Evolutionary conservation across 495 filamentous ascomycete species (phyloP), one percentile per base, ranked within the genome.

Genomic region (Trichocladium uniseriatum): DNA sequence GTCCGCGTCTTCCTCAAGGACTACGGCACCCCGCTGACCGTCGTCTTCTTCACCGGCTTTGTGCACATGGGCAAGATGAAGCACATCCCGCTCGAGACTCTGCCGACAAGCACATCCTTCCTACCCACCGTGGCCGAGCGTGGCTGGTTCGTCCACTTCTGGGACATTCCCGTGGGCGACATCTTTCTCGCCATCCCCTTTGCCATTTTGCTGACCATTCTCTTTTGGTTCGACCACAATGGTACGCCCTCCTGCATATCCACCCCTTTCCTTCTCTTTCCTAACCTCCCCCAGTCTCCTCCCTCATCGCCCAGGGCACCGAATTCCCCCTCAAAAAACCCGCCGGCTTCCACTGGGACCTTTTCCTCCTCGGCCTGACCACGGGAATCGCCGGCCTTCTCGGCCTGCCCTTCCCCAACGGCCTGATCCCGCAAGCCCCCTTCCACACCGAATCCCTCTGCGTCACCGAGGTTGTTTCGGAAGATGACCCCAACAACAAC

Each of bases 181-280:
- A 75, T 96, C 11, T 95, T 95, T 60, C 66, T 94, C 41, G 90
- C 91, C 8, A 80, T 95, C 19, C 91, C 91, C 0, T 92, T 95
- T 64, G 89, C 85, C 1, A 57, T 95, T 35, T 72, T 95, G 6
- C 70, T 95, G 24, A 95, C 89, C 0, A 82, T 94, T 21, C 68
- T 95, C 18, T 95, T 96, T 62, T 95, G 86, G 63, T 95, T 91
- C 64, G 90, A 97, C 60, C 91, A 96, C 58, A 90, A 90, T 56
- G 82, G 82, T 86, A 69, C 43, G 66, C 58, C 0, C 13, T 10
- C 24, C 41, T 5, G 38, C 20, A 41, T 65, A 21, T 14, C 19
- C 14, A 13, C 15, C 15, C 27, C 10, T 3, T 34, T 13, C 27
- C 41, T 49, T n/a, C n/a, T n/a, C n/a, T n/a, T n/a, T n/a, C n/a